Base-by-base conservation (phyloP, 176 grass and related monocot genomes). In the Juncus effusus region DNA sequence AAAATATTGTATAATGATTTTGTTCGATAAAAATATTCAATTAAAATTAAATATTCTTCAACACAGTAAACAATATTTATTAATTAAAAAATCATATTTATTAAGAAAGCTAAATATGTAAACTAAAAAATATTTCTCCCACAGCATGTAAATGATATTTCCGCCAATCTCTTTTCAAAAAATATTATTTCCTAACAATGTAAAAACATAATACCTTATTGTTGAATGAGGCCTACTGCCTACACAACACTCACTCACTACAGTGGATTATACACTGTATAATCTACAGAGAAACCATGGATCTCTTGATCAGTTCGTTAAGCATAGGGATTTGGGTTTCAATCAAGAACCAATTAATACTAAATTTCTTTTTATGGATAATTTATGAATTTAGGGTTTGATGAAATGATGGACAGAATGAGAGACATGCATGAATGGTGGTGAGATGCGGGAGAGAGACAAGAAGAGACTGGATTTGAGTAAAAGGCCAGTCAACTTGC, bases 301-400 rank as follows among this genome's bases (percentile, higher is more conserved):
- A 40, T 35, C 54, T 72, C 6, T 28, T 11, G 58, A 58, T 45
- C 37, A 72, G 69, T 28, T 72, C 16, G 69, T 72, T 72, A 58
- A 72, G 42, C 69, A 72, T 72, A 72, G 69, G 69, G 69, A 72
- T 72, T 72, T 72, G 69, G 14, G 54, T 42, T 72, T 16, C 51
- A 9, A 56, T 72, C 52, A 72, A 40, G 4, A 42, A 1, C 54
- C 54, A 72, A 72, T 69, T 15, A 14, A 54, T 68, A 5, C 49
- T 11, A 38, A 4, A 13, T 8, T 54, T 36, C 15, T 11, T 69
- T 2, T 54, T 38, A 54, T 52, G 37, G 28, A 10, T 40, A 62
- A 4, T 28, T 28, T 28, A 28, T 28, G 19, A 28, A 28, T 28
- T 28, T 38, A 5, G 41, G 62, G 60, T 10, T 6, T 42, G 6